Conservation (phyloP, 805 yeast genomes). For the Cyberlindnera sargentensis region DNA sequence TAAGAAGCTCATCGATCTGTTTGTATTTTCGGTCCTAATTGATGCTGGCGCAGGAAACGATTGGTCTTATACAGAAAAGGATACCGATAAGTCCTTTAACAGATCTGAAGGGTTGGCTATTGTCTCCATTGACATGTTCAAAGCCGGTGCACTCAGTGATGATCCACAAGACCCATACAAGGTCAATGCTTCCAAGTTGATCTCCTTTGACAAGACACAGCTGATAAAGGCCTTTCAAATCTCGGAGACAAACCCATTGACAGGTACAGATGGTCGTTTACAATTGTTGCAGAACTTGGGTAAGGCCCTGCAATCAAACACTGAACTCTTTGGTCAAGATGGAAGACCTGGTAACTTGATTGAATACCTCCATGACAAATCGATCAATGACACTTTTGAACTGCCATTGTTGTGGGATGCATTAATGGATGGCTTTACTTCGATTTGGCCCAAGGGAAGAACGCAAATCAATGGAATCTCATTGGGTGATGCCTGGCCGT, state of each 20-base stretch:
- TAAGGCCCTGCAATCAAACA: constrained; percentile 32
- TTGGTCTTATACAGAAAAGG: constrained; percentile 43
- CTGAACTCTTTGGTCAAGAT: constrained; percentile 37
- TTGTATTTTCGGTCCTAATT: constrained; percentile 51
- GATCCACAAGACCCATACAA: constrained; percentile 29
- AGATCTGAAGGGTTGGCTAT: constrained; percentile 64
- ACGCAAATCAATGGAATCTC: constrained; percentile 41
- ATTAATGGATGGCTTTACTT: constrained; percentile 46
- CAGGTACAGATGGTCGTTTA: constrained; percentile 50
- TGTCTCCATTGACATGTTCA: constrained; percentile 50
- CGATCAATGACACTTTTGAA: constrained; percentile 26
- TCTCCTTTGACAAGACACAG: constrained; percentile 27
- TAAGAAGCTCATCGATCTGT: constrained; percentile 47
- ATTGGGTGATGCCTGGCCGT: constrained; percentile 59
- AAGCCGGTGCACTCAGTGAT: constrained; percentile 38
- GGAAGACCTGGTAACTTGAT: constrained; percentile 48
- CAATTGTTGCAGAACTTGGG: constrained; percentile 42
- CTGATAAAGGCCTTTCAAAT: constrained; percentile 45
- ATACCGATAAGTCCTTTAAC: constrained; percentile 24
- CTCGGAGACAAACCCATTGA: constrained; percentile 38
- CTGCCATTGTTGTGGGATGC: constrained; percentile 46
- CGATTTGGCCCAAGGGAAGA: constrained; percentile 60
- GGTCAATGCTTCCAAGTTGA: constrained; percentile 39
- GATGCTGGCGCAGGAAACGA: constrained; percentile 65
- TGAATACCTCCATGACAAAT: constrained; percentile 35